Base-by-base conservation (phyloP, 78 protist genomes). In the Polysphondylium violaceum region DNA sequence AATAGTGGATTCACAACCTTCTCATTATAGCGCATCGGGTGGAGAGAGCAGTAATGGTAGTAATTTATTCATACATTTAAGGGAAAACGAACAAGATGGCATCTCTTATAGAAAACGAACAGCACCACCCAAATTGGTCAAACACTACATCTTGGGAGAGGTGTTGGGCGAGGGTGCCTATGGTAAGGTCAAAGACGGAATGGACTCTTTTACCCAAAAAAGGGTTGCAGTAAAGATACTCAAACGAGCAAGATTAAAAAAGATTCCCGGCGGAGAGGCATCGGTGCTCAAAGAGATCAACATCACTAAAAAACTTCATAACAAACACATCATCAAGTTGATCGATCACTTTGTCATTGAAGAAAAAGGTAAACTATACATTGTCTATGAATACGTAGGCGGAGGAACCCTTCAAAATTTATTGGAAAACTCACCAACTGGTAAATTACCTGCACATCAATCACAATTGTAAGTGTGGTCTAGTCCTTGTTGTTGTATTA, bases 121-220 rank as follows among this genome's bases (percentile, higher is more conserved):
- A 25, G 19, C 61, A 2, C 7, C 33, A 50, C 79, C 90, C 53
- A 81, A 81, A 74, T 44, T 81, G 47, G 68, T 81, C 8, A 81
- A 81, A 50, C n/a, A 81, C 36, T 81, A 81, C 43, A 55, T 69
- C 2, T 29, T 81, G 33, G 90, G 90, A 6, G 90, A 81, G 16
- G 90, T 81, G 9, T 56, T 81, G 11, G 90, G 90, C 31, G 90
- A 81, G 58, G 90, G 92, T 33, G 88, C 92, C 16, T 88, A 94
- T 47, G 96, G 96, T 27, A 94, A 94, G 51, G 96, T 93, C 19
- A 73, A 76, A 36, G 94, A 94, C 74, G 93, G 86, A 2, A 53
- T 78, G 83, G 86, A 88, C 47, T 69, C 90, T 53, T 72, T 74
- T 40, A 71, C 94, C 36, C 88, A 87, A 16, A 88, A 75, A 41